Evolutionary conservation across 148 eudicot species (phyloP).

Genomic region (Nepenthes mirabilis): DNA sequence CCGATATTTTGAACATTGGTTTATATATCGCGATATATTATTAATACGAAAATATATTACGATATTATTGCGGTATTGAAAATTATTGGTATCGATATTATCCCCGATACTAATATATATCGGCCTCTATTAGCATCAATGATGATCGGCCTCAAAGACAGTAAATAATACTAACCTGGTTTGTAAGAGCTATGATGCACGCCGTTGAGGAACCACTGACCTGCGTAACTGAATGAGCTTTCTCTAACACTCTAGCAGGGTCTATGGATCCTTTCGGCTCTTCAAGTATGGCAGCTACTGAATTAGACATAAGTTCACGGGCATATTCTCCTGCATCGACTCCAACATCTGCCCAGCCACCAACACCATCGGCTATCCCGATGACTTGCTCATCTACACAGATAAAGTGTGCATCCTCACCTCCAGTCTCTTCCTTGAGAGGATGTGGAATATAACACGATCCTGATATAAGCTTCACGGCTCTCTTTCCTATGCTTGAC

Average conservation of each 20-base stretch:
- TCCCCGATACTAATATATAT: no score
- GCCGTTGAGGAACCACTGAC: slow-evolving; percentile 87
- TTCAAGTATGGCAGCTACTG: slow-evolving; percentile 45
- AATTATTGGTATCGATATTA: no score
- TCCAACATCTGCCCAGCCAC: slow-evolving; percentile 95
- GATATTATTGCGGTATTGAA: no score
- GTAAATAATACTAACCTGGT: slow-evolving; percentile 37
- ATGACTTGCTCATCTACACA: slow-evolving; percentile 52
- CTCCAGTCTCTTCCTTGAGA: slow-evolving; percentile 71
- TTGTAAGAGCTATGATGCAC: slow-evolving; percentile 65
- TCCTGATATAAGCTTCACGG: slow-evolving; percentile 62
- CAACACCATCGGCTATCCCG: slow-evolving; percentile 98
- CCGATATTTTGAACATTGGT: no score
- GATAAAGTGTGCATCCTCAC: slow-evolving; percentile 97
- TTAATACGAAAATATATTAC: no score
- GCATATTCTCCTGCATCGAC: slow-evolving; percentile 86
- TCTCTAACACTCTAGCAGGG: slow-evolving; percentile 61
- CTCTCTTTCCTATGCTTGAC: slow-evolving; percentile 16
- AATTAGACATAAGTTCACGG: slow-evolving; percentile 81
- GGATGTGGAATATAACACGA: slow-evolving; percentile 89
- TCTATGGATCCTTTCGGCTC: slow-evolving; percentile 54
- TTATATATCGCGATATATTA: no score
- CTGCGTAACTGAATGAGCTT: slow-evolving; percentile 56
- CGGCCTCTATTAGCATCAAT: no score
- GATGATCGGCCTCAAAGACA: neutral